Evolutionary conservation across 495 filamentous ascomycete genomes (phyloP), one percentile per base, ranked within the genome.

Genomic region (Annulohypoxylon stygium): DNA sequence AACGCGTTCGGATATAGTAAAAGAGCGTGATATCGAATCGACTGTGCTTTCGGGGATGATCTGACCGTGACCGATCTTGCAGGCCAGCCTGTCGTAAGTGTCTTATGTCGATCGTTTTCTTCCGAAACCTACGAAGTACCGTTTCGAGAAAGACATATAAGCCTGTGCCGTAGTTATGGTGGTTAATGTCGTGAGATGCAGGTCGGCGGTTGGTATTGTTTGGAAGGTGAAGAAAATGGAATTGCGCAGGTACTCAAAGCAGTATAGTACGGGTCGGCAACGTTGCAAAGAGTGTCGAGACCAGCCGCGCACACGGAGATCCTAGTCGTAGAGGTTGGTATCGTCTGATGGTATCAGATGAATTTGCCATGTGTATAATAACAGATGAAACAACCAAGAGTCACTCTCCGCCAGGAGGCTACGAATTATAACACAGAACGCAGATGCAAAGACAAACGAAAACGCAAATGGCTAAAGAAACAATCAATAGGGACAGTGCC

Each of bases 391-490:
- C 20, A 41, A 53, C 11, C 47, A 54, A 65, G 18, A 37, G 20
- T 11, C n/a, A 20, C 37, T 30, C 47, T 39, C 18, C 18, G 43
- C 50, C 50, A 72, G 45, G 36, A 58, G 43, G 53, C 26, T 54
- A 3, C 34, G 36, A 43, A 50, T 54, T 54, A 36, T 43, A 61
- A 55, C 25, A 37, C n/a, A 62, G 18, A 63, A 50, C 11, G 45
- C 33, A 63, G 51, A 74, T 37, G 43, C 2, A 3, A 30, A 30
- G 5, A 30, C 30, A 30, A 30, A 30, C 30, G 5, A 3, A 30
- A 59, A 50, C n/a, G 45, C 33, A 67, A 58, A 74, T 37, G 51
- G 20, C 33, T 36, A 69, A 58, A 33, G 65, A 69, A 45, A 74
- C 54, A 65, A 73, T 34, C 5, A 58, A 25, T 34, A 64, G 23